Base-by-base conservation (phyloP, 2,329 filamentous ascomycete species). In the Aspergillus quadrilineatus region DNA sequence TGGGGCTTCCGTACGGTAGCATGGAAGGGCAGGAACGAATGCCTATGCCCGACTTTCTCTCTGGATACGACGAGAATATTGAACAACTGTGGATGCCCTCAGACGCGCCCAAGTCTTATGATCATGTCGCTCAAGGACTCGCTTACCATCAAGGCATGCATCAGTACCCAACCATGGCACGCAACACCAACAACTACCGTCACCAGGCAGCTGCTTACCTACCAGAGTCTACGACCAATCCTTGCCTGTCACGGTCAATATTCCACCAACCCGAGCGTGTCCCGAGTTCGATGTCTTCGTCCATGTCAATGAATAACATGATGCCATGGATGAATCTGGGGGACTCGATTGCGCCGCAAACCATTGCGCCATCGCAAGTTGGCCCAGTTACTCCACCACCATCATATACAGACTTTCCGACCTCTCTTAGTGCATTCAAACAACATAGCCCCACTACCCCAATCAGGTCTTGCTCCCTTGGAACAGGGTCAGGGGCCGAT, bases 31-130 rank as follows among this genome's bases (percentile, higher is more conserved):
- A 68, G 30, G 72, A 74, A 1, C 66, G 70, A 14, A 67, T 73
- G 58, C 64, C 70, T 1, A 65, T 74, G 41, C 57, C 68, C 8
- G 72, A 74, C 45, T 74, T 73, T 56, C 61, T 75, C 8, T 65
- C 73, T 2, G 69, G 67, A 15, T 75, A 73, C 43, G 71, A 73
- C 9, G 73, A 75, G 34, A 71, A 68, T 34, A 66, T 69, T 26
- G 73, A 75, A 15, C 71, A 72, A 53, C 69, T 74, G 46, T 74
- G 71, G 68, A 67, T 74, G 17, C 68, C 67, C 2, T 66, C 71
- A 9, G 71, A 74, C 22, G 65, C 71, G 9, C 66, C 70, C 7
- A 75, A 75, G 59, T 63, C 69, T 2, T 74, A 71, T 49, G 71
- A 73, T 1, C 65, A 68, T n/a, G 56, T 61, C 2, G 57, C 60